A percentile compares a stretch with the other conserved stretches of the same genome.
These are phyloP conservation scores for Metroxylon sagu DNA, from an alignment of 176 grass and related monocot species.

Conservation along the genomic window DNA sequence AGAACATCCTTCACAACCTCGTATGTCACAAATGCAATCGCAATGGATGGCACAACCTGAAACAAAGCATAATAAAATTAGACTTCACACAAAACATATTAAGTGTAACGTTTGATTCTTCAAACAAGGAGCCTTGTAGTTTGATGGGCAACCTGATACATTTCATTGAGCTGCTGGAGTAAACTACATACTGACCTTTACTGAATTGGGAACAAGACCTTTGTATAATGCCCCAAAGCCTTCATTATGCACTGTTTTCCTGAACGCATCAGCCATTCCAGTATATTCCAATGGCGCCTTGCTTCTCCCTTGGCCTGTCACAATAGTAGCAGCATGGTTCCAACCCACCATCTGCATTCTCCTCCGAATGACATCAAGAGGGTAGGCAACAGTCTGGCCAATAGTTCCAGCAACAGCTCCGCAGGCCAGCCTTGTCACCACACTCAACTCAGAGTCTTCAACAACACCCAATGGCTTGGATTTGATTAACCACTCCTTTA, in stretches of 20 bases:
- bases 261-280: conserved; percentile 93
- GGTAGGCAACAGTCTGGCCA: conserved; percentile 95
- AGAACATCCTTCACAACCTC: conserved; percentile 22
- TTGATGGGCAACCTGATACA: too few species aligned
- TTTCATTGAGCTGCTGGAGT: too few species aligned
- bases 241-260: conserved; percentile 82
- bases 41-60: conserved; percentile 19
- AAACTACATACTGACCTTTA: conserved; percentile 46
- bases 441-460: conserved; percentile 59
- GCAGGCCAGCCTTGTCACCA: conserved; percentile 71
- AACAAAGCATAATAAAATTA: background rate
- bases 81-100: too few species aligned
- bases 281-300: conserved; percentile 65
- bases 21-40: conserved; percentile 16
- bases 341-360: conserved; percentile 99
- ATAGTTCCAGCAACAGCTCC: conserved; percentile 83
- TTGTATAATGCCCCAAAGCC: conserved; percentile 91
- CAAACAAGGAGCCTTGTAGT: too few species aligned
- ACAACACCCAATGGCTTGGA: conserved; percentile 56
- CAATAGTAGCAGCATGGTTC: conserved; percentile 75
- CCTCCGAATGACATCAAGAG: conserved; percentile 89
- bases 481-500: conserved; percentile 78
- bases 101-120: too few species aligned
- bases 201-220: conserved; percentile 93
- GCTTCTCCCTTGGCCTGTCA: conserved; percentile 47